These are phyloP conservation scores for Fraxinus latifolia DNA, from an alignment of 305 asterid species.

Conservation along the genomic window DNA sequence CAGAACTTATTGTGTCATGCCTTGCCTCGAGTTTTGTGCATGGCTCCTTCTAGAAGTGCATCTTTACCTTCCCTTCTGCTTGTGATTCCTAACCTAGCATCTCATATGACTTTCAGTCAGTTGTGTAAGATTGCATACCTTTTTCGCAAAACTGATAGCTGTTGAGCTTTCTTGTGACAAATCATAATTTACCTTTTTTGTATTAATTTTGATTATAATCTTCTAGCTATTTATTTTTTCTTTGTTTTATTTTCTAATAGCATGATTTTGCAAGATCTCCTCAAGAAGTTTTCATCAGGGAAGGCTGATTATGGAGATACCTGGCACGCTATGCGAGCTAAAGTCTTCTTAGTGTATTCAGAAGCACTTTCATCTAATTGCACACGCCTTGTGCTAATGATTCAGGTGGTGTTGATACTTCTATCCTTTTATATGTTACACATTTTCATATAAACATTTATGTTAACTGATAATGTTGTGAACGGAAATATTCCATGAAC, in stretches of 20 bases:
- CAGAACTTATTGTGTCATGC: background rate
- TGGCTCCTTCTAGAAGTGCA: background rate
- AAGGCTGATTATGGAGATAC: slow-evolving; percentile 60
- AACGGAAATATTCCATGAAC: slow-evolving; percentile 1
- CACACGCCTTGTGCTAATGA: slow-evolving; percentile 72
- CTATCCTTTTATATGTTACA: slow-evolving; percentile 23
- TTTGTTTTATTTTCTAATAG: slow-evolving; percentile 41
- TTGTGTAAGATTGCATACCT: background rate
- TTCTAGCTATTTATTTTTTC: slow-evolving; percentile 27
- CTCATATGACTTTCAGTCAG: background rate
- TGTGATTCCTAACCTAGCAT: slow-evolving; percentile 4
- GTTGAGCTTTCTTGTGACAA: slow-evolving; percentile 2
- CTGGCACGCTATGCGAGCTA: slow-evolving; percentile 53
- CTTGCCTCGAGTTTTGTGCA: background rate
- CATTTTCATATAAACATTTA: background rate
- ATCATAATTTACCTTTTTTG: background rate
- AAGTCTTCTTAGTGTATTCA: slow-evolving; percentile 56
- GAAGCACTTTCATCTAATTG: slow-evolving; percentile 80
- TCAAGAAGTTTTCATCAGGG: slow-evolving; percentile 54
- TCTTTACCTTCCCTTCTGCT: background rate
- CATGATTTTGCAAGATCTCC: slow-evolving; percentile 73
- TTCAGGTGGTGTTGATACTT: slow-evolving; percentile 74
- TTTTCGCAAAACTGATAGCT: background rate
- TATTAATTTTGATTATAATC: background rate
- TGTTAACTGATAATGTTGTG: background rate